A percentile compares a stretch with the other conserved stretches of the same genome.
These are phyloP conservation scores for Aspergillus costaricaensis DNA, from an alignment of 2,329 filamentous ascomycete species.

Conservation along the genomic window DNA sequence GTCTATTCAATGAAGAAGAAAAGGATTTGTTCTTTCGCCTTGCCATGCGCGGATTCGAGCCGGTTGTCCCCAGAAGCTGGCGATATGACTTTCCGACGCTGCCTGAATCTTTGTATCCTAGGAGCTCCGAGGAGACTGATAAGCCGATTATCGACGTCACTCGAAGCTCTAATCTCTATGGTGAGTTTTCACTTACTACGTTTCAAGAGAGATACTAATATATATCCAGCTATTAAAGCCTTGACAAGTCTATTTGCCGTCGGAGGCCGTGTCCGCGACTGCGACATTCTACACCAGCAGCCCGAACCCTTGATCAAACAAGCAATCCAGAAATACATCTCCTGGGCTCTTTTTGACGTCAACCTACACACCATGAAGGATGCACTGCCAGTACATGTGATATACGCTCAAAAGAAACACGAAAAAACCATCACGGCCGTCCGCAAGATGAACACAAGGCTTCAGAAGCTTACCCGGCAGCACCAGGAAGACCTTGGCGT, in stretches of 20 bases:
- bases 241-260: slow-evolving; percentile 53
- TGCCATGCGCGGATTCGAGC: slow-evolving; percentile 58
- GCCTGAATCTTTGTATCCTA: slow-evolving; percentile 55
- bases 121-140: slow-evolving; percentile 30
- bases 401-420: slow-evolving; percentile 44
- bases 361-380: slow-evolving; percentile 39
- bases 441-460: slow-evolving; percentile 44
- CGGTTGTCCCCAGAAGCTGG: slow-evolving; percentile 56
- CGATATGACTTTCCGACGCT: slow-evolving; percentile 56
- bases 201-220: background rate
- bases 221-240: slow-evolving; percentile 50
- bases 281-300: slow-evolving; percentile 39
- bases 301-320: slow-evolving; percentile 43
- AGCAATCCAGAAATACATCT: slow-evolving; percentile 51
- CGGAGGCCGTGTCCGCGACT: slow-evolving; percentile 55
- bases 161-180: slow-evolving; percentile 48
- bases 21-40: slow-evolving; percentile 56
- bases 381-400: slow-evolving; percentile 49
- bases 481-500: slow-evolving; percentile 40
- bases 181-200: slow-evolving; percentile 28
- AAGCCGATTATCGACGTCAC: slow-evolving; percentile 51
- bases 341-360: slow-evolving; percentile 57
- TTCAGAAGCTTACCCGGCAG: slow-evolving; percentile 45
- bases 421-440: slow-evolving; percentile 47
- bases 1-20: slow-evolving; percentile 55